These are phyloP conservation scores for Babesia gibsoni DNA, from an alignment of 169 alveolate genomes.

Conservation along the genomic window DNA sequence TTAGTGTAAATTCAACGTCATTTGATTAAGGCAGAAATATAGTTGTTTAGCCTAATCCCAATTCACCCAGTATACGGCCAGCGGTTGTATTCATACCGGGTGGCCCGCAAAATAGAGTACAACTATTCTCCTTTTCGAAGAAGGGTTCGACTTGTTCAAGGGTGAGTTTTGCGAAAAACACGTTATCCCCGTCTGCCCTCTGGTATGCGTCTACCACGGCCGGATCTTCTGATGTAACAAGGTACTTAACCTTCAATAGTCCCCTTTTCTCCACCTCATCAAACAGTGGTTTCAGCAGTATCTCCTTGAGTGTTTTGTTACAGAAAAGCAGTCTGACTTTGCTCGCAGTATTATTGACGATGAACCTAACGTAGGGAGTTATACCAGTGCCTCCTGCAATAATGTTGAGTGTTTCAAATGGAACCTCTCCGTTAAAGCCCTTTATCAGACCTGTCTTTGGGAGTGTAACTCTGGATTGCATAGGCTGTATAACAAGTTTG, in stretches of 20 bases:
- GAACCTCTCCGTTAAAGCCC: slow-evolving; percentile 5
- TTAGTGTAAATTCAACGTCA: neutral
- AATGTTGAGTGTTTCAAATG: slow-evolving; percentile 59
- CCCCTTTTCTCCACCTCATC: slow-evolving; percentile 17
- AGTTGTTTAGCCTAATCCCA: neutral
- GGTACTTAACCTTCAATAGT: slow-evolving; percentile 18
- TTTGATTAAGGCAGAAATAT: neutral
- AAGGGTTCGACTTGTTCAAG: neutral
- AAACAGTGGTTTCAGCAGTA: slow-evolving; percentile 41
- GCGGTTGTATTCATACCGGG: slow-evolving; percentile 5
- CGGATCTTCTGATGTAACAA: slow-evolving; percentile 32
- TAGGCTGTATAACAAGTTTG: neutral
- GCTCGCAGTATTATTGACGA: slow-evolving; percentile 12
- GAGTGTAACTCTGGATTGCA: neutral
- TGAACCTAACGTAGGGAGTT: slow-evolving; percentile 71
- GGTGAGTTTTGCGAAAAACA: neutral
- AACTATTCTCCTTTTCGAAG: neutral
- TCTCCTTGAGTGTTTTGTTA: slow-evolving; percentile 47
- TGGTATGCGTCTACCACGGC: neutral
- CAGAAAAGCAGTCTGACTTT: slow-evolving; percentile 41
- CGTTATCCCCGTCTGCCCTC: neutral
- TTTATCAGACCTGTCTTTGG: neutral
- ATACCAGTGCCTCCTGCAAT: slow-evolving; percentile 81
- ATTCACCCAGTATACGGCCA: neutral
- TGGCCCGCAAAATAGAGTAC: slow-evolving; percentile 23